Percentiles rank a stretch among this genome's conserved stretches.
Evolutionary conservation across 1,284 basidiomycete genomes (phyloP).

Genomic region (Ceratobasidium sp.): DNA sequence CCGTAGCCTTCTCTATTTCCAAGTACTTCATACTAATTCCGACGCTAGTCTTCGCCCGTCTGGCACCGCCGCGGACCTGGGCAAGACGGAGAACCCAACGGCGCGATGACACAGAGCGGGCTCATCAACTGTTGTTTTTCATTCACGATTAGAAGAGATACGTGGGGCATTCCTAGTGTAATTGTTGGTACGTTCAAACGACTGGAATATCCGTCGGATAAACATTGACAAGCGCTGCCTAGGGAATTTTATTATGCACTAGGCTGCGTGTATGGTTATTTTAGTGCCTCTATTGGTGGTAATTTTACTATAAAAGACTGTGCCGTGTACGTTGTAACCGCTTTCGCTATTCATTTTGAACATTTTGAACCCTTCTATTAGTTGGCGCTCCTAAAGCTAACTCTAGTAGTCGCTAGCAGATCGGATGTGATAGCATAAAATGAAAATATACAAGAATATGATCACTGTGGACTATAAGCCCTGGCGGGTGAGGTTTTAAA

Average conservation of each 20-base stretch:
- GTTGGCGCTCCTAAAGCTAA: not conserved
- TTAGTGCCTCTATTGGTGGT: not conserved
- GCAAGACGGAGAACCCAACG: constrained; percentile 8
- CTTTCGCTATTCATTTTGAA: not conserved
- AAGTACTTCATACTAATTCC: not conserved
- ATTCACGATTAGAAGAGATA: constrained; percentile 93
- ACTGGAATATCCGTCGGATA: not conserved
- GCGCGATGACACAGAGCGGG: constrained; percentile 68
- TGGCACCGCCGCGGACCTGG: constrained; percentile 47
- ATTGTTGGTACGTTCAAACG: constrained; percentile 72
- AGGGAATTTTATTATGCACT: constrained; percentile 80
- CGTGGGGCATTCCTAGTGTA: constrained; percentile 92
- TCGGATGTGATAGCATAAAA: too few relatives aligned
- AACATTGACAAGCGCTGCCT: not conserved
- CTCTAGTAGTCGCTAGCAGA: not conserved
- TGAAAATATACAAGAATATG: too few relatives aligned
- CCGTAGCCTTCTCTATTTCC: not conserved
- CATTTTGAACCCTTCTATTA: not conserved
- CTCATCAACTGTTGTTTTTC: constrained; percentile 95
- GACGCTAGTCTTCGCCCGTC: constrained; percentile 50
- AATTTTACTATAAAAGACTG: not conserved
- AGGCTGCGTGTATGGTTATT: constrained; percentile 41
- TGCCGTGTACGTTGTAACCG: constrained; percentile 4
- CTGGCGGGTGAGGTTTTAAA: too few relatives aligned
- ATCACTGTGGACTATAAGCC: too few relatives aligned